Evolutionary conservation across 495 filamentous ascomycete genomes (phyloP).

Genomic region (Penicillium taxi): DNA sequence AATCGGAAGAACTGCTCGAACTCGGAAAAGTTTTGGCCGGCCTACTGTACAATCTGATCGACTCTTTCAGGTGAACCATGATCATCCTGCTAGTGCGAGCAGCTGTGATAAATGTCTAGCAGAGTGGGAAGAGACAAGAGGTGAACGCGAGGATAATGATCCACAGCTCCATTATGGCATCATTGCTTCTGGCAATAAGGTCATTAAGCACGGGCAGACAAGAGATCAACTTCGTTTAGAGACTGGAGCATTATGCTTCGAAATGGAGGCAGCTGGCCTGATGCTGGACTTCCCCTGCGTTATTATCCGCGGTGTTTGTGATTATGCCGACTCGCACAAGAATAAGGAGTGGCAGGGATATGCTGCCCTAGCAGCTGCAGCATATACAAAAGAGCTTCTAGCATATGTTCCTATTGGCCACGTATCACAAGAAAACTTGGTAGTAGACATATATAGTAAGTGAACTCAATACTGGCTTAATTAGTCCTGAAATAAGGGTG

Average conservation of each 20-base stretch:
- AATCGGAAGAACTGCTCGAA: conserved; percentile 12
- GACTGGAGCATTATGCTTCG: conserved; percentile 1
- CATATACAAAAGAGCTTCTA: conserved; percentile 7
- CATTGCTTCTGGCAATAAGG: conserved; percentile 4
- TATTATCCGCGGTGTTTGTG: conserved; percentile 4
- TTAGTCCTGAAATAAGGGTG: no score
- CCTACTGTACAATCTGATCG: neutral
- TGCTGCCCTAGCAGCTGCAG: conserved; percentile 5
- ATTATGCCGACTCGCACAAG: conserved; percentile 6
- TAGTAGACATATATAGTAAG: neutral
- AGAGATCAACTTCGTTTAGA: conserved; percentile 5
- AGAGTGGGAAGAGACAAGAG: conserved; percentile 3
- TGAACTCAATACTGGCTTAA: no score
- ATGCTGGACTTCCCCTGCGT: conserved; percentile 4
- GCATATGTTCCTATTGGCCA: conserved; percentile 1
- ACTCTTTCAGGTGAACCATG: conserved; percentile 1
- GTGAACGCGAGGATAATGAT: conserved; percentile 3
- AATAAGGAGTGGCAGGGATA: conserved; percentile 6
- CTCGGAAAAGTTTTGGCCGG: conserved; percentile 6
- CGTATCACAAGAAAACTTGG: conserved; percentile 3
- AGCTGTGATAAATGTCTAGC: conserved; percentile 1
- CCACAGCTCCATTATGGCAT: conserved; percentile 3
- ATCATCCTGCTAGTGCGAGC: neutral
- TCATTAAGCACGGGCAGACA: conserved; percentile 4
- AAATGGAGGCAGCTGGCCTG: conserved; percentile 5